Evolutionary conservation across 208 protist species (phyloP).

Genomic region (Plasmodiophora brassicae): DNA sequence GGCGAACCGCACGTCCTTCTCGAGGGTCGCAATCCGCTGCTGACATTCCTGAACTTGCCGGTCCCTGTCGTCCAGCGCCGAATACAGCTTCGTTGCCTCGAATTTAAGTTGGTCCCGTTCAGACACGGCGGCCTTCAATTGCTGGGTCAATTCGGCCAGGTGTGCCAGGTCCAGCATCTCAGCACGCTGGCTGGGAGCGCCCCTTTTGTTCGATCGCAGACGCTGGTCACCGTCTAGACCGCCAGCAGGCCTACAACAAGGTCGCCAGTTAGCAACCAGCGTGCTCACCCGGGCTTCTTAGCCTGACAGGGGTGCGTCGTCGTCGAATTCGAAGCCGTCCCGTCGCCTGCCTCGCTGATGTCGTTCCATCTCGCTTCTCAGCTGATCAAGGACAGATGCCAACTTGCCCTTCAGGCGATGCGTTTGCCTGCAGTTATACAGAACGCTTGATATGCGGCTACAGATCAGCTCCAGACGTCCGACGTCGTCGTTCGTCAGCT

Average conservation of each 20-base stretch:
- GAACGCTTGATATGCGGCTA: background rate
- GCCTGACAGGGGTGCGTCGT: too few species aligned
- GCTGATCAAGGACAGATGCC: background rate
- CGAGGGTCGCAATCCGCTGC: background rate
- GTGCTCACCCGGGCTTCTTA: too few species aligned
- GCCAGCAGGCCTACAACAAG: too few species aligned
- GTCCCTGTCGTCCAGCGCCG: background rate
- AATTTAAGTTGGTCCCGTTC: background rate
- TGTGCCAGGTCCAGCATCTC: too few species aligned
- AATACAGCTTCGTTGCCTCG: background rate
- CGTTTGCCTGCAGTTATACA: background rate
- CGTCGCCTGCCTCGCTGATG: too few species aligned
- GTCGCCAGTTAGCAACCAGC: too few species aligned
- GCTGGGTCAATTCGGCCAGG: too few species aligned
- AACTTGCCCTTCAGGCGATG: background rate
- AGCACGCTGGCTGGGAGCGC: too few species aligned
- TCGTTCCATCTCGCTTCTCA: too few species aligned
- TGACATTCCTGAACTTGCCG: background rate
- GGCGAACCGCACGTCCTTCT: background rate
- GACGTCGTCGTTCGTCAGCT: background rate
- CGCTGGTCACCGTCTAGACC: too few species aligned
- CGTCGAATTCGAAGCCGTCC: too few species aligned
- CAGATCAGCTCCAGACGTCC: background rate
- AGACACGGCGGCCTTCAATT: background rate
- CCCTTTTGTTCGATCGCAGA: too few species aligned